A percentile compares a stretch with the other conserved stretches of the same genome.
These are phyloP conservation scores for Polyporus tsugae DNA, from an alignment of 1,284 basidiomycete species.

Conservation along the genomic window DNA sequence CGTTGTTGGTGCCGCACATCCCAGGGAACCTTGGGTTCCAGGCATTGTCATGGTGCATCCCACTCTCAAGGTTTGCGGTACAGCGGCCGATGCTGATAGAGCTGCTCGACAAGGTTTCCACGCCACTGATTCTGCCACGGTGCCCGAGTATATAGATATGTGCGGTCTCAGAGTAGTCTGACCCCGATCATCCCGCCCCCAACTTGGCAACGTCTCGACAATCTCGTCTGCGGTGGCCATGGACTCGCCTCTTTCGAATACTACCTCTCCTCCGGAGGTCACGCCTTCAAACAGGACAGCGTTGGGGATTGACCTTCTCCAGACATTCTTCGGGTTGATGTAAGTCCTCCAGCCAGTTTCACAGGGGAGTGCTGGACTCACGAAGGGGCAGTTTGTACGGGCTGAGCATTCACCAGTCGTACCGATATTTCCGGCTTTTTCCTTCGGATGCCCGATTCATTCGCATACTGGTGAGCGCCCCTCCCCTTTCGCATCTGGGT, in stretches of 20 bases:
- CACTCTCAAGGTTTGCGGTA: background rate
- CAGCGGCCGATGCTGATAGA: background rate
- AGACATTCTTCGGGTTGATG: background rate
- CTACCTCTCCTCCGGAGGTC: background rate
- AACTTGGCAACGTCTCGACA: background rate
- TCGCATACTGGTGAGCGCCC: background rate
- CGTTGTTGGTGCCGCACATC: background rate
- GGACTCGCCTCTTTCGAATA: background rate
- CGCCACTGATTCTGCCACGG: background rate
- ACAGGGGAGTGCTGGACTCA: background rate
- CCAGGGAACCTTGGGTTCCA: background rate
- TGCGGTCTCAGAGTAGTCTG: too few relatives aligned
- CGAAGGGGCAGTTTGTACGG: background rate
- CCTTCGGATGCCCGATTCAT: background rate
- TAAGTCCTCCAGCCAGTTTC: background rate
- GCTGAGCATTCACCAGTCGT: background rate
- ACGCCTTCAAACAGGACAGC: background rate
- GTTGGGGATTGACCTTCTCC: background rate
- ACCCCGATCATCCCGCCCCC: background rate
- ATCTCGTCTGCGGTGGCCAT: background rate
- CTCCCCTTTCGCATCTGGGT: too few relatives aligned
- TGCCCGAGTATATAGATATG: background rate
- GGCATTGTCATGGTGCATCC: background rate
- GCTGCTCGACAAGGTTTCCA: background rate
- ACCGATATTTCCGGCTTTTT: background rate